These are phyloP conservation scores for Geosmithia morbida DNA, from an alignment of 2,329 filamentous ascomycete species.

Conservation along the genomic window DNA sequence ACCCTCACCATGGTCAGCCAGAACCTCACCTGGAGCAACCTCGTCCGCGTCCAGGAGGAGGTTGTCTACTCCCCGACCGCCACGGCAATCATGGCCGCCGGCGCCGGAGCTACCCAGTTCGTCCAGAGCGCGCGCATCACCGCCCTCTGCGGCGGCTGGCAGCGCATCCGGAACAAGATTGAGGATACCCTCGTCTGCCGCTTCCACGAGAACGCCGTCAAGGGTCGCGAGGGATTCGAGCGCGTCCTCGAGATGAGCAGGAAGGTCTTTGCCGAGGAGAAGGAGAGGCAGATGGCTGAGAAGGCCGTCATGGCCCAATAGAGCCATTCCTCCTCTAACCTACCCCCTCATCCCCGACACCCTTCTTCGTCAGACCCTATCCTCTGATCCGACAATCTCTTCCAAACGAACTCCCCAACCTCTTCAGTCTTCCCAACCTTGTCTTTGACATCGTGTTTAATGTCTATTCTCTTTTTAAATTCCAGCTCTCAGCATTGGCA, in stretches of 20 bases:
- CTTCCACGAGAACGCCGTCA: slow-evolving; percentile 82
- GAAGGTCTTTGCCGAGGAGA: slow-evolving; percentile 81
- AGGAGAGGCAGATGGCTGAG: slow-evolving; percentile 34
- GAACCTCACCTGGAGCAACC: slow-evolving; percentile 85
- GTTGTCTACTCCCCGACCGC: slow-evolving; percentile 62
- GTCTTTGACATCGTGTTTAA: too few relatives aligned
- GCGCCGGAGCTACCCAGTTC: slow-evolving; percentile 56
- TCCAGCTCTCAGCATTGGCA: too few relatives aligned
- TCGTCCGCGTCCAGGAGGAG: slow-evolving; percentile 85
- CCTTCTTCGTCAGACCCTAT: too few relatives aligned
- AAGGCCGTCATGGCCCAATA: slow-evolving; percentile 3
- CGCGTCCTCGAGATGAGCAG: slow-evolving; percentile 86
- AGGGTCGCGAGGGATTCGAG: slow-evolving; percentile 91
- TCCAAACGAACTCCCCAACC: too few relatives aligned
- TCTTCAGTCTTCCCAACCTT: too few relatives aligned
- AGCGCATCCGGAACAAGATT: slow-evolving; percentile 90
- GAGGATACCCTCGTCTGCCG: slow-evolving; percentile 81
- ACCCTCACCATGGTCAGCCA: slow-evolving; percentile 94
- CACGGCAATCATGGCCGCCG: slow-evolving; percentile 9
- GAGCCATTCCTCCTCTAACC: background rate
- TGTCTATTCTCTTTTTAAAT: too few relatives aligned
- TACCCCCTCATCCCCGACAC: background rate
- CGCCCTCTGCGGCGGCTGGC: slow-evolving; percentile 89
- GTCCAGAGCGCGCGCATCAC: slow-evolving; percentile 85
- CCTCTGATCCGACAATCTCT: too few relatives aligned